Base-by-base conservation (phyloP, 192 early-diverging fungal genomes). In the Backusella luteola region DNA sequence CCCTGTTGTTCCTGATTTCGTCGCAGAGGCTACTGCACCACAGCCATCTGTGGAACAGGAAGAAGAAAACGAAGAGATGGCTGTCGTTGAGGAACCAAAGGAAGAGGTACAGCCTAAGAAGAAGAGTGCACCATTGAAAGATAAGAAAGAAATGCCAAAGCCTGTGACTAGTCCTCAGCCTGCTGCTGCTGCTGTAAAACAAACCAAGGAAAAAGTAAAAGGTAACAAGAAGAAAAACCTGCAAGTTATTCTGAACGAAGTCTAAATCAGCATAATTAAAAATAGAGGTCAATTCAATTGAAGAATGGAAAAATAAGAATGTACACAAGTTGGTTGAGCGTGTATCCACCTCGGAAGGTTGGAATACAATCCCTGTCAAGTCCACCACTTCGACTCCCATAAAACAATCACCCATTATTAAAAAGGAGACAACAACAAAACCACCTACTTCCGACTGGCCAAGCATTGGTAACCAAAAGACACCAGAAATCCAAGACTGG, bases 251-350 rank as follows among this genome's bases (percentile, higher is more conserved):
- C 21, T 9, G 38, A 39, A 9, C 17, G 44, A 46, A 46, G 2
- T 59, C 26, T 59, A 21, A 23, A 21, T 3, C 36, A 38, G 6
- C 36, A 38, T 8, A 3, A 23, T 8, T 11, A n/a, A 59, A n/a
- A 59, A 12, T 29, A 63, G 56, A 63, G 26, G 21, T 63, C 11
- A 63, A 63, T 29, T 63, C 56, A 29, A 63, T 63, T 26, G 56
- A 63, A 63, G 56, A 63, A 63, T 63, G 56, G 56, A 63, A 32
- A 63, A 63, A 63, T 63, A 63, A 63, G 56, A 63, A 63, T 63
- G 21, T 0, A 63, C 21, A 49, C 6, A 49, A n/a, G 19, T 49
- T 19, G n/a, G 17, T 49, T 49, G 46, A 63, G 3, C 21, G 23
- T 63, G 11, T 0, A 63, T 1, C 9, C 9, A 11, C 29, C 4